Base-by-base conservation (phyloP, 2,329 filamentous ascomycete genomes). In the Diaporthe batatas region DNA sequence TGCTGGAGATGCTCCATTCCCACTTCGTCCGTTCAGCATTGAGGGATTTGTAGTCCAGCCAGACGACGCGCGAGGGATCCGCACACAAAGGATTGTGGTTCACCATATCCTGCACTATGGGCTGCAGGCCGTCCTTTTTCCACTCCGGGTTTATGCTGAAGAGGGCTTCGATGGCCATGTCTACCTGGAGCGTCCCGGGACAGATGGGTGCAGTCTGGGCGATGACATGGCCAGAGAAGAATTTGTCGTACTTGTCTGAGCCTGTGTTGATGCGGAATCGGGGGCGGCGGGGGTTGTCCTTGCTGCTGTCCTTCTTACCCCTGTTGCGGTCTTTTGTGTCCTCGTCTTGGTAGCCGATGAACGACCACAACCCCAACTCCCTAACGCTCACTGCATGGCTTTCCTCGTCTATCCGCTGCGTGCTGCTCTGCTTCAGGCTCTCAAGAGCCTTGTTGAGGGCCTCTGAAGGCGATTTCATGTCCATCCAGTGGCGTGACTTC, bases 251-350 rank as follows among this genome's bases (percentile, higher is more conserved):
- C 36, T 81, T 77, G 0, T 79, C 72, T 0, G 75, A 78, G 3
- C 54, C 73, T 0, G 84, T 84, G 74, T 86, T 84, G 77, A 87
- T 78, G 0, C 79, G 79, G 79, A 87, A 87, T 0, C 80, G 77
- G 0, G 80, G 82, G 21, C 25, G n/a, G n/a, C n/a, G n/a, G n/a
- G n/a, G n/a, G n/a, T n/a, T n/a, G n/a, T n/a, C n/a, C n/a, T n/a
- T n/a, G n/a, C n/a, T n/a, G n/a, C n/a, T n/a, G n/a, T n/a, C n/a
- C n/a, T n/a, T n/a, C n/a, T n/a, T n/a, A n/a, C n/a, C n/a, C n/a
- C n/a, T n/a, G n/a, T n/a, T n/a, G n/a, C n/a, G n/a, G n/a, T n/a
- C n/a, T n/a, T n/a, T n/a, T n/a, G n/a, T 23, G 16, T 54, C 10
- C 55, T 71, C 39, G 67, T 75, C 75, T 29, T 74, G 67, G 74